Conservation (phyloP, 352 stramenopile species). For the Globisporangium camurandrum region DNA sequence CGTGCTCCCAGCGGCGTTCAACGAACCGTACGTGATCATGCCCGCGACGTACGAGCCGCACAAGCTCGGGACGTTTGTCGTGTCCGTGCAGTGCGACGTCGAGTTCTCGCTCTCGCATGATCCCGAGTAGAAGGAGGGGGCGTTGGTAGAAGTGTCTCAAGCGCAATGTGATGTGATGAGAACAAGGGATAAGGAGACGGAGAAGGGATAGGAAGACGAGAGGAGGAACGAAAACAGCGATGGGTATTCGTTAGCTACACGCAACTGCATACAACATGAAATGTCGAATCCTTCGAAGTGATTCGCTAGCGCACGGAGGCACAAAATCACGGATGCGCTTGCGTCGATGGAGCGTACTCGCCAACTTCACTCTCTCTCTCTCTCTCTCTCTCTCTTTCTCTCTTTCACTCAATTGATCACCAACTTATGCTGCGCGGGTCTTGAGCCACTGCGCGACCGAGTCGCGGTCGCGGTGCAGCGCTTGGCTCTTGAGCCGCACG, state of each 20-base stretch:
- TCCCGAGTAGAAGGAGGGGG: constrained; percentile 11
- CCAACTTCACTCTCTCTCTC: too few relatives aligned
- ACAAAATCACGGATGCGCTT: too few relatives aligned
- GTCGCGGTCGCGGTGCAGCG: constrained; percentile 43
- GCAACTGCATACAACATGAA: too few relatives aligned
- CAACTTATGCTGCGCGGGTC: too few relatives aligned
- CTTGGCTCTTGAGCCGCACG: constrained; percentile 47
- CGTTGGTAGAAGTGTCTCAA: too few relatives aligned
- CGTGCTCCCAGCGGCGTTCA: constrained; percentile 57
- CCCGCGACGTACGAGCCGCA: constrained; percentile 82
- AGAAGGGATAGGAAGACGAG: not conserved
- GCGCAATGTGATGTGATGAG: too few relatives aligned
- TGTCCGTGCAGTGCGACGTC: constrained; percentile 76
- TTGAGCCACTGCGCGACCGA: constrained; percentile 50
- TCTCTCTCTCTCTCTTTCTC: not conserved
- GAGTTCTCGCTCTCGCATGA: constrained; percentile 67
- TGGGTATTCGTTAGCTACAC: too few relatives aligned
- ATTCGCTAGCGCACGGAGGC: too few relatives aligned
- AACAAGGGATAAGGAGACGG: not conserved
- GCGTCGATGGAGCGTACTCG: too few relatives aligned
- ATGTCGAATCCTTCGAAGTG: too few relatives aligned
- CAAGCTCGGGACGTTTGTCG: constrained; percentile 72
- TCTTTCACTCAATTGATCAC: not conserved
- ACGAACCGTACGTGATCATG: constrained; percentile 84
- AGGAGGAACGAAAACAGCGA: too few relatives aligned